phyloP scores from a whole-genome alignment of 2,329 filamentous ascomycete genomes.

The Pestalotiopsis sp. region DNA sequence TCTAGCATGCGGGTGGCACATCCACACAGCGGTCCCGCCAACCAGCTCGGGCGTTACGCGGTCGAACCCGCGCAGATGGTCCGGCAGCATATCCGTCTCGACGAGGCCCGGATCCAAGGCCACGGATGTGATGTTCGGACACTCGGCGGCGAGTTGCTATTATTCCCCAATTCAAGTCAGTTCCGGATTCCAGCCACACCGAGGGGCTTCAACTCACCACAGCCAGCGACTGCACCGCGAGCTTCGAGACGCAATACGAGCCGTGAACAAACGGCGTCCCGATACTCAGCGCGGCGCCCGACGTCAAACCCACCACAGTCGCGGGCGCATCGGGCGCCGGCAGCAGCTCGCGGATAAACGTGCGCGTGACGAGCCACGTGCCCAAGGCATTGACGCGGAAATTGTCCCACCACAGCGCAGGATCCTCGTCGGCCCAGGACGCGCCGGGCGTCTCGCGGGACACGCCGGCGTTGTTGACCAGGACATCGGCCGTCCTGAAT shows the following conservation, averaged over 20 bases:
- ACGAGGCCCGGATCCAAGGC: slow-evolving; percentile 38
- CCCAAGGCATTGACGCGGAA: slow-evolving; percentile 48
- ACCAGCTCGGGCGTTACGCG: slow-evolving; percentile 46
- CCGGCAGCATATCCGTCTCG: slow-evolving; percentile 32
- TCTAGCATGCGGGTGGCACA: slow-evolving; percentile 38
- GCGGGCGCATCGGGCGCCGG: slow-evolving; percentile 14
- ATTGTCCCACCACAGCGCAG: slow-evolving; percentile 26
- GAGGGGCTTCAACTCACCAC: slow-evolving; percentile 15
- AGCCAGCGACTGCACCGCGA: slow-evolving; percentile 33
- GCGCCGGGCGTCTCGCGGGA: slow-evolving; percentile 15
- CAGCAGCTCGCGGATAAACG: slow-evolving; percentile 15
- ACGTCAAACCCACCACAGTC: slow-evolving; percentile 31
- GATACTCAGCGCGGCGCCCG: slow-evolving; percentile 21
- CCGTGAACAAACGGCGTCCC: slow-evolving; percentile 22
- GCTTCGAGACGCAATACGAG: slow-evolving; percentile 36
- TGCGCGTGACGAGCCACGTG: slow-evolving; percentile 35
- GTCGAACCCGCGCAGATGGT: slow-evolving; percentile 37
- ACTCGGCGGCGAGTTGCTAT: slow-evolving; percentile 29
- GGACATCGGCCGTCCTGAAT: slow-evolving; percentile 17
- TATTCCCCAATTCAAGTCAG: neutral
- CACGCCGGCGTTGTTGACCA: slow-evolving; percentile 13
- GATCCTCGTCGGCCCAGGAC: slow-evolving; percentile 14
- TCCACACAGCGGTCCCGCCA: slow-evolving; percentile 30
- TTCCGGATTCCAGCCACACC: too few species aligned
- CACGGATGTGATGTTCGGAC: slow-evolving; percentile 35